Evolutionary conservation across 768 basidiomycete species (phyloP), one percentile per base, ranked within the genome.

Genomic region (Boletus insuetus): DNA sequence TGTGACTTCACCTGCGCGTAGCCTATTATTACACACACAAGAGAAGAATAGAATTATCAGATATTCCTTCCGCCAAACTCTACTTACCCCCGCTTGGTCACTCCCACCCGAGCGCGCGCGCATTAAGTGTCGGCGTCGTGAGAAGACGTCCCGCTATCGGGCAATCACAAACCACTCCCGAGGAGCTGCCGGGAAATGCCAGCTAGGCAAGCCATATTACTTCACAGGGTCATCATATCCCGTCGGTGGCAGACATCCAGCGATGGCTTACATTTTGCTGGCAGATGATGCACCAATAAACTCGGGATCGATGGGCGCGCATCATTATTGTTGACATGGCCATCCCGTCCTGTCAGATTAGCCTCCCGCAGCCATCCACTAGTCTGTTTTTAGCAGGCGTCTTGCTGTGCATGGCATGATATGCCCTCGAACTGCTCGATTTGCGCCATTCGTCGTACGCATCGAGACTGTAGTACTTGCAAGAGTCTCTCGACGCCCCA

Each of bases 1-100:
- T 71, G 65, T 62, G 62, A 64, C 55, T 67, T 59, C 64, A 64
- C 54, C 43, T 19, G 49, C 54, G 58, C 65, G 63, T 61, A 67
- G 69, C 59, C 62, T 32, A 60, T 35, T 35, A 11, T 35, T 54
- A 55, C 52, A 58, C 35, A 60, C 52, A 61, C 39, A 63, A 52
- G 37, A 39, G 24, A 29, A 48, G 48, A 49, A 52, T 10, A 55
- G 46, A 49, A 53, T 52, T 51, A 53, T 54, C 54, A 58, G 51
- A 53, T 35, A 29, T 16, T 34, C 9, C 41, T 40, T 49, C 56
- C 55, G 49, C 49, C 46, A 56, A 58, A 51, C 56, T 51, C 38
- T 17, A 11, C 38, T 20, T 54, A 42, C 54, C 43, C 24, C 55
- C 63, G 52, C 66, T 54, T 53, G 41, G 32, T 46, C 44, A 19